phyloP scores from a whole-genome alignment of 208 protist genomes.

The Naegleria gruberi region DNA sequence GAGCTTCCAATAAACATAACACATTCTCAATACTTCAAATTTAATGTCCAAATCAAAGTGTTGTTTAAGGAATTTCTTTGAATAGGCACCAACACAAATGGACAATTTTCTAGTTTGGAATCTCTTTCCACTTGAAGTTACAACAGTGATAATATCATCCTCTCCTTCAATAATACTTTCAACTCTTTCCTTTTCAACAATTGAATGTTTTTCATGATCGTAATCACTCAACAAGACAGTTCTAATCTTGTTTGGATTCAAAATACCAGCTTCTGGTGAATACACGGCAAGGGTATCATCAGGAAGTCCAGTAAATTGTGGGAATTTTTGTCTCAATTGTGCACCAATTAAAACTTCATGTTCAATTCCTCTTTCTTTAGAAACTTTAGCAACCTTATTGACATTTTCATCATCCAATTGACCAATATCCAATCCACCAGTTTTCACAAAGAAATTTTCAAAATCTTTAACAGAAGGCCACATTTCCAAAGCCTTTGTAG shows the following conservation, averaged over 20 bases:
- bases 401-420: background rate
- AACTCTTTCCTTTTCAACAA: background rate
- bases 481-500: background rate
- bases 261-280: background rate
- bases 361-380: background rate
- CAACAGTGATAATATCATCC: background rate
- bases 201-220: background rate
- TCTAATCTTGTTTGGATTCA: background rate
- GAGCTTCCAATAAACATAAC: background rate
- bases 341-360: background rate
- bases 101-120: background rate
- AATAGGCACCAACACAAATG: background rate
- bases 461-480: background rate
- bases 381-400: background rate
- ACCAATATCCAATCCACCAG: background rate
- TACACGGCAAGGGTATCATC: background rate
- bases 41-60: constrained; percentile 1
- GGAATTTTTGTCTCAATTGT: background rate
- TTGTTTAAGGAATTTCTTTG: background rate
- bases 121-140: background rate
- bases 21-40: background rate
- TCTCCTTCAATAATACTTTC: background rate
- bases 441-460: background rate
- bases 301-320: background rate
- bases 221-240: background rate